Conservation (phyloP, 2,329 filamentous ascomycete species). For the Diaporthe capsici region DNA sequence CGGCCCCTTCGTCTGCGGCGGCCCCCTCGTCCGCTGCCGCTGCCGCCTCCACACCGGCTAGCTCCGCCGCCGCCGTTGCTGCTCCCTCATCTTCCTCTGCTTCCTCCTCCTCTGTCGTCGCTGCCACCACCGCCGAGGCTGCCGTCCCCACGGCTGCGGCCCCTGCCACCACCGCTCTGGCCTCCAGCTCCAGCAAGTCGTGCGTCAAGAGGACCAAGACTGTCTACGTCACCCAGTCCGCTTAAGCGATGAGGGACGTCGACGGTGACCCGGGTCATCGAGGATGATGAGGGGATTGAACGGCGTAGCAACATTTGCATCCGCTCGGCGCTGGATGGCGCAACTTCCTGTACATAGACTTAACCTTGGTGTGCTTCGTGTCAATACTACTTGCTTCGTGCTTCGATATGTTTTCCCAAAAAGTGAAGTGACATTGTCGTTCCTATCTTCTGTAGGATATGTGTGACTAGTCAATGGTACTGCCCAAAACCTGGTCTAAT, state of each 20-base stretch:
- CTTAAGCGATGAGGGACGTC: not conserved
- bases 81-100: conserved; percentile 9
- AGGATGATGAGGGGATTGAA: not conserved
- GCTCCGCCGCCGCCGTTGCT: conserved; percentile 20
- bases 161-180: conserved; percentile 34
- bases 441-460: not conserved
- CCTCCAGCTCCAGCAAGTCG: conserved; percentile 12
- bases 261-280: not conserved
- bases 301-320: not conserved
- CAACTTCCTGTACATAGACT: conserved; percentile 37
- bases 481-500: not conserved
- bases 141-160: conserved; percentile 35
- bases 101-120: conserved; percentile 5
- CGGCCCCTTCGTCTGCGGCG: not conserved
- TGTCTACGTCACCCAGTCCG: conserved; percentile 39
- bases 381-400: conserved; percentile 38
- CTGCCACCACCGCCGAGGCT: conserved; percentile 16
- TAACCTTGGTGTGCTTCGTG: conserved; percentile 35
- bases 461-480: not conserved
- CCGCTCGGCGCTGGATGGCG: not conserved
- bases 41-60: conserved; percentile 1
- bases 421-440: not conserved
- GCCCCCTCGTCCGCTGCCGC: not conserved
- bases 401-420: not conserved
- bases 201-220: conserved; percentile 41